Percentiles rank a stretch among this genome's conserved stretches.
These are phyloP conservation scores for Phialophora chinensis DNA, from an alignment of 2,329 filamentous ascomycete genomes.

Conservation along the genomic window DNA sequence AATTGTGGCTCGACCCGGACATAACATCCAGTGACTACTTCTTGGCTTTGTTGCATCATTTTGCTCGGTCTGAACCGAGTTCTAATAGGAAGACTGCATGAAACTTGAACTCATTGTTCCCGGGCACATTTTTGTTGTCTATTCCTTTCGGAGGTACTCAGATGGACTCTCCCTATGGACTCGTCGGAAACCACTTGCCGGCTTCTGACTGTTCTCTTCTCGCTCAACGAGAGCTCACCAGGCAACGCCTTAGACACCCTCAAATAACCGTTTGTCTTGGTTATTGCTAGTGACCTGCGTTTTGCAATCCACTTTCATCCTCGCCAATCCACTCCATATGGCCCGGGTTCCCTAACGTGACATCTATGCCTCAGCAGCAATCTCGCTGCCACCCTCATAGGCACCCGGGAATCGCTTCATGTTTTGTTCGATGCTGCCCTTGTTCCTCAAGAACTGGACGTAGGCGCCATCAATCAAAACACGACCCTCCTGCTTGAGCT, in stretches of 20 bases:
- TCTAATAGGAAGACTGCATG: not conserved
- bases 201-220: not conserved
- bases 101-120: not conserved
- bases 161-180: not conserved
- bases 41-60: not conserved
- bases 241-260: not conserved
- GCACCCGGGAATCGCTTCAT: slow-evolving; percentile 93
- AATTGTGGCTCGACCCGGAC: not conserved
- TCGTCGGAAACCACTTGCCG: not conserved
- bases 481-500: slow-evolving; percentile 89
- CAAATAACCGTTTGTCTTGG: not conserved
- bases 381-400: slow-evolving; percentile 59
- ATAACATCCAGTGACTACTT: not conserved
- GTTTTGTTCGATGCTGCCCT: slow-evolving; percentile 85
- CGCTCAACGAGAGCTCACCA: not conserved
- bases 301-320: slow-evolving; percentile 1
- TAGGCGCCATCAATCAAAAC: slow-evolving; percentile 98
- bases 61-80: not conserved
- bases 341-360: not conserved
- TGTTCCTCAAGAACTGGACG: slow-evolving; percentile 97
- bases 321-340: not conserved
- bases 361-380: slow-evolving; percentile 52
- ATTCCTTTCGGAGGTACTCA: slow-evolving; percentile 7
- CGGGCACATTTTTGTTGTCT: slow-evolving; percentile 1
- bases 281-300: not conserved